Conservation (phyloP, 768 basidiomycete genomes). For the Favolaschia claudopus region DNA sequence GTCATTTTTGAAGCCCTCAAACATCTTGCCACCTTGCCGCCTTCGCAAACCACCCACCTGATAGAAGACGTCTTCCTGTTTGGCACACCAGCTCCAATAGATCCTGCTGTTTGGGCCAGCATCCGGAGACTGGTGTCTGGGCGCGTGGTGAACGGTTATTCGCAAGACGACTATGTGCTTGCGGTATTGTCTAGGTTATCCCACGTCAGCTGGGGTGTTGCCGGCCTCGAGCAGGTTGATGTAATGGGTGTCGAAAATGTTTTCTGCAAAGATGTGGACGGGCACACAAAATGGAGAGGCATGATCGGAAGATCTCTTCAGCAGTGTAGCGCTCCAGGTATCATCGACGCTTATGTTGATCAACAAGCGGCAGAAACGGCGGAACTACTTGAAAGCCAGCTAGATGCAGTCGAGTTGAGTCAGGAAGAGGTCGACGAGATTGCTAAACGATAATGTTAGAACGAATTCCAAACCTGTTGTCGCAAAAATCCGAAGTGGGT, state of each 20-base stretch:
- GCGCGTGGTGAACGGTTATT: slow-evolving; percentile 62
- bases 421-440: slow-evolving; percentile 26
- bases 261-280: slow-evolving; percentile 53
- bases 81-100: slow-evolving; percentile 55
- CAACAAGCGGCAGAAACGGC: slow-evolving; percentile 41
- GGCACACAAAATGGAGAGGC: slow-evolving; percentile 58
- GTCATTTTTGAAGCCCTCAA: slow-evolving; percentile 65
- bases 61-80: slow-evolving; percentile 64
- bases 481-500: too few species aligned
- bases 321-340: slow-evolving; percentile 47
- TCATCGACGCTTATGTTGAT: slow-evolving; percentile 45
- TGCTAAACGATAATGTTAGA: slow-evolving; percentile 1
- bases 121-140: slow-evolving; percentile 58
- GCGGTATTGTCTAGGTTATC: slow-evolving; percentile 58
- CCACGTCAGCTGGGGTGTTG: slow-evolving; percentile 55
- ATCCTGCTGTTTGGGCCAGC: slow-evolving; percentile 50
- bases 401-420: slow-evolving; percentile 19
- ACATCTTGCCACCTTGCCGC: slow-evolving; percentile 52
- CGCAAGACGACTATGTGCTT: slow-evolving; percentile 59
- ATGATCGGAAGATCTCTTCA: slow-evolving; percentile 56
- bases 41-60: slow-evolving; percentile 52
- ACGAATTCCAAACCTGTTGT: too few species aligned
- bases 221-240: slow-evolving; percentile 56
- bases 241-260: slow-evolving; percentile 63
- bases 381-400: slow-evolving; percentile 26